phyloP scores from a whole-genome alignment of 2,329 filamentous ascomycete genomes.

The Nannizziopsis barbatae region DNA sequence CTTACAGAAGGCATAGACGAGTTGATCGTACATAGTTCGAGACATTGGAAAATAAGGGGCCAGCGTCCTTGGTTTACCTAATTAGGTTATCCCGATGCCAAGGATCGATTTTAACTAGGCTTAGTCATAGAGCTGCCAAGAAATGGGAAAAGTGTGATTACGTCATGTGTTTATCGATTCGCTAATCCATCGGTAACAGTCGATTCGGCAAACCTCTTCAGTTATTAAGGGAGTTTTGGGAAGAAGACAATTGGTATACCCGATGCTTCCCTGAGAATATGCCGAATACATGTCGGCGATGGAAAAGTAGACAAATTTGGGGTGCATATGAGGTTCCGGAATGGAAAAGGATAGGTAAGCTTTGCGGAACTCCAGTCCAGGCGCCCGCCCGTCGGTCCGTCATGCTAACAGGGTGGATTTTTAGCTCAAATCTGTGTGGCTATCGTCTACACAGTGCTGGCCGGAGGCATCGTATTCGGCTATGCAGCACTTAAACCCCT shows the following conservation, averaged over 20 bases:
- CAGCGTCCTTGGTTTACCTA: neutral
- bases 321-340: slow-evolving; percentile 46
- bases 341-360: slow-evolving; percentile 42
- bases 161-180: too few species aligned
- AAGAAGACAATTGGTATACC: neutral
- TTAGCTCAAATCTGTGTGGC: slow-evolving; percentile 58
- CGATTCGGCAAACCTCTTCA: neutral
- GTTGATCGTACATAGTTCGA: neutral
- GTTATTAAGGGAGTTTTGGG: neutral
- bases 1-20: slow-evolving; percentile 5
- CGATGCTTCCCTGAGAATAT: neutral
- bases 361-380: neutral
- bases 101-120: neutral
- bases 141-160: neutral
- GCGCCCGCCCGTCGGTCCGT: neutral
- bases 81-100: neutral
- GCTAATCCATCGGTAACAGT: too few species aligned
- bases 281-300: slow-evolving; percentile 1
- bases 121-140: too few species aligned
- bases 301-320: slow-evolving; percentile 21
- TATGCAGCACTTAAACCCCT: slow-evolving; percentile 78
- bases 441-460: slow-evolving; percentile 62
- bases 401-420: neutral
- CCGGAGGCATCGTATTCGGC: slow-evolving; percentile 70
- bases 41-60: too few species aligned